Evolutionary conservation across 306 rosid species (phyloP), one percentile per base, ranked within the genome.

Genomic region (Abrus pulchellus): DNA sequence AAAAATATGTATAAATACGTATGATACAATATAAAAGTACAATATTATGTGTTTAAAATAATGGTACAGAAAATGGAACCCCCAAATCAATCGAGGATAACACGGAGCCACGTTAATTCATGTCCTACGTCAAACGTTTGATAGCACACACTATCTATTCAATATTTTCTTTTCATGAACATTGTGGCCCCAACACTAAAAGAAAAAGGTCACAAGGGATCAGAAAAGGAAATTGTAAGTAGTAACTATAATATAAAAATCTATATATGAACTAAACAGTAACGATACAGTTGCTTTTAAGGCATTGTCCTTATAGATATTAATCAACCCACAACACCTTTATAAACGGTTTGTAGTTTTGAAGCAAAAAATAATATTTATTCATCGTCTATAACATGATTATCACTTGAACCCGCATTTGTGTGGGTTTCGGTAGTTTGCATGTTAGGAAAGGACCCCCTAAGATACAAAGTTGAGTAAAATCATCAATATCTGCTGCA

Each of bases 181-280:
- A 66, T 27, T 28, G 61, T 83, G 86, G 27, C 49, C 83, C 88
- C 88, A 33, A 66, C 9, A 7, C 12, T 50, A 67, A 53, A 20
- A 82, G 81, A 33, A 61, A 85, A 81, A 76, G 60, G 41, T 7
- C 9, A 33, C 0, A 56, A 67, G 54, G 32, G 27, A 9, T 57
- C 75, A 43, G 7, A 66, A 32, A 62, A 77, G 52, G 4, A 71
- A 41, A 82, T 11, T 27, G 20, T 6, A 36, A 47, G 50, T 64
- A 7, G 49, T n/a, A 64, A 38, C 41, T 56, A 20, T 48, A 5
- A 12, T 67, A 43, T 63, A 44, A 56, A 52, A 45, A 77, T 83
- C 86, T 45, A 28, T 47, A 52, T 0, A 20, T 29, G 38, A 72
- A 62, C 36, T 54, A 54, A 5, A 56, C 43, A 30, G 44, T 30